These are phyloP conservation scores for Ceratobasidium sp. DNA, from an alignment of 1,284 basidiomycete species.

Conservation along the genomic window DNA sequence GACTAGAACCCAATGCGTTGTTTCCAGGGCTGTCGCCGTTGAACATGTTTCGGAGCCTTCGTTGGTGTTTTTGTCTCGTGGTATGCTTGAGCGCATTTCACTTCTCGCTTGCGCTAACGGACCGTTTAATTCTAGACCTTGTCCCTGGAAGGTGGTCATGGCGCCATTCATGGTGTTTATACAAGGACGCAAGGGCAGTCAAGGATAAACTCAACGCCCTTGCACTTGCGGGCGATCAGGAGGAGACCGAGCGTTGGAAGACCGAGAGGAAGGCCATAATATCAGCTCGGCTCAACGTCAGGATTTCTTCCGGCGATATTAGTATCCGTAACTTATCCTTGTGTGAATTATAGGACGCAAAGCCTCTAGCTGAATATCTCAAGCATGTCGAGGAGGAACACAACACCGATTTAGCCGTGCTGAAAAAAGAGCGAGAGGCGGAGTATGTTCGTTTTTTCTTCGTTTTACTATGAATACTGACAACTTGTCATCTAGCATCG, in stretches of 20 bases:
- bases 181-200: constrained; percentile 10
- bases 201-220: constrained; percentile 26
- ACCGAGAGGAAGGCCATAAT: too few relatives aligned
- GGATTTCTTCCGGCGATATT: too few relatives aligned
- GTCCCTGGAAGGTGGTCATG: not conserved
- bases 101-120: too few relatives aligned
- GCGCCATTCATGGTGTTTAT: constrained; percentile 17
- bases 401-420: not conserved
- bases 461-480: not conserved
- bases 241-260: too few relatives aligned
- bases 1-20: not conserved
- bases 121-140: not conserved
- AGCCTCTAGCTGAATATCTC: not conserved
- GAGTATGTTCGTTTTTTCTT: not conserved
- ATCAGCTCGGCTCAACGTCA: too few relatives aligned
- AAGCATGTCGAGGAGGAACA: not conserved
- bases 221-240: too few relatives aligned
- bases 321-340: too few relatives aligned
- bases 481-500: constrained; percentile 9
- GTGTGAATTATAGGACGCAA: too few relatives aligned
- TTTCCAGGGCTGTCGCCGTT: not conserved
- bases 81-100: constrained; percentile 7
- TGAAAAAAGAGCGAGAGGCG: constrained; percentile 3
- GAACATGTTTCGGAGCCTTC: not conserved
- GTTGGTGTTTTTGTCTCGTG: not conserved